Evolutionary conservation across 2,329 filamentous ascomycete species (phyloP).

Genomic region (Stemphylium lycopersici): DNA sequence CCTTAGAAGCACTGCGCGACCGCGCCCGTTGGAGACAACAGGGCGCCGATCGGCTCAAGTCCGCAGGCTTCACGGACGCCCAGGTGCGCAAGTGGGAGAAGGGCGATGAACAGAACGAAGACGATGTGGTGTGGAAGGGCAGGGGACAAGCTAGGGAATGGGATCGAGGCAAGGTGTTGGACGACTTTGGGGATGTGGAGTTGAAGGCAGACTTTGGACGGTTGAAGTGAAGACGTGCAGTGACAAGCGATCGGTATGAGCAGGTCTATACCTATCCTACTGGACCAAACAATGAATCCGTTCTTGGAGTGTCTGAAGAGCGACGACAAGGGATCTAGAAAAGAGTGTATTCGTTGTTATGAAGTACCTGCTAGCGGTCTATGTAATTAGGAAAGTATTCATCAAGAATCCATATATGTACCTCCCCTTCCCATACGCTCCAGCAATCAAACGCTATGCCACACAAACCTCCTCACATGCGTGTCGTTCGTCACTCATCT

Average conservation of each 20-base stretch:
- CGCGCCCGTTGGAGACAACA: slow-evolving; percentile 77
- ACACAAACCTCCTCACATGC: neutral
- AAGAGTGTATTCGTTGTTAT: too few relatives aligned
- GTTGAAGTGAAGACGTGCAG: slow-evolving; percentile 27
- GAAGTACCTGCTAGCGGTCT: neutral
- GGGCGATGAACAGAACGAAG: slow-evolving; percentile 65
- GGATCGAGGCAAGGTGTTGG: slow-evolving; percentile 68
- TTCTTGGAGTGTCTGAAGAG: too few relatives aligned
- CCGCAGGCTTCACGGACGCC: slow-evolving; percentile 78
- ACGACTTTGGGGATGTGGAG: slow-evolving; percentile 61
- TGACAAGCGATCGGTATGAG: too few relatives aligned
- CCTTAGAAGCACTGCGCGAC: slow-evolving; percentile 78
- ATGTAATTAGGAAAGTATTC: neutral
- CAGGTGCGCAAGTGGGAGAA: slow-evolving; percentile 76
- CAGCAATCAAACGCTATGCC: neutral
- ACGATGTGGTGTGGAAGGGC: slow-evolving; percentile 75
- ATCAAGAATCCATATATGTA: neutral
- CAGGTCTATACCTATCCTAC: too few relatives aligned
- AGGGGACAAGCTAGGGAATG: slow-evolving; percentile 71
- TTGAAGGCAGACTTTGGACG: slow-evolving; percentile 58
- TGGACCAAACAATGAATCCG: too few relatives aligned
- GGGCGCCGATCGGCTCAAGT: slow-evolving; percentile 75
- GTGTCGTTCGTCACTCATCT: neutral
- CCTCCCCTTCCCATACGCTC: neutral
- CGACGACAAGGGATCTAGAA: too few relatives aligned